Percentiles rank a stretch among this genome's conserved stretches.
phyloP scores from a whole-genome alignment of 306 rosid genomes.

The Casuarina glauca region DNA sequence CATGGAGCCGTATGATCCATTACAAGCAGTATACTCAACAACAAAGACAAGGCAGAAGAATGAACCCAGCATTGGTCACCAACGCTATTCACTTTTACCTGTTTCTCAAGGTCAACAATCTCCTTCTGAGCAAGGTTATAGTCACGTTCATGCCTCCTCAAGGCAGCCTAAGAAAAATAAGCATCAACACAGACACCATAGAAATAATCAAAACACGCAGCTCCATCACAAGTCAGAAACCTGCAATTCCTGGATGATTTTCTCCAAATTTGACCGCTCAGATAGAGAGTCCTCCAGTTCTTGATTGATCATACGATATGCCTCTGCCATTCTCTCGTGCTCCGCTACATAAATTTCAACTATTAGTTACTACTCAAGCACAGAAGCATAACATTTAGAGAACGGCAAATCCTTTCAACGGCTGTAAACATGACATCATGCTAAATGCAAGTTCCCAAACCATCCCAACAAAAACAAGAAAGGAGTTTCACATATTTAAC shows the following conservation, averaged over 20 bases:
- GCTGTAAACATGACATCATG: no score
- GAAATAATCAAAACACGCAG: neutral
- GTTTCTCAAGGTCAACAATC: conserved; percentile 73
- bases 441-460: neutral
- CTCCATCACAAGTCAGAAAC: conserved; percentile 29
- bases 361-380: conserved; percentile 8
- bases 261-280: conserved; percentile 66
- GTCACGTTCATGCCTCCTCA: conserved; percentile 79
- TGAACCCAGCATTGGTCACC: neutral
- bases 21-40: neutral
- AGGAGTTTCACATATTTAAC: neutral
- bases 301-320: conserved; percentile 75
- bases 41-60: conserved; percentile 4
- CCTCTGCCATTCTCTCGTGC: conserved; percentile 82
- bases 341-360: conserved; percentile 58
- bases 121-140: conserved; percentile 68
- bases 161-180: conserved; percentile 56
- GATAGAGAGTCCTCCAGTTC: conserved; percentile 63
- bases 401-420: neutral
- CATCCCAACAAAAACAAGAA: no score
- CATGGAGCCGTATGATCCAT: neutral
- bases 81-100: conserved; percentile 47
- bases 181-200: conserved; percentile 22
- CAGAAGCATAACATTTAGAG: no score
- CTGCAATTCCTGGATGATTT: conserved; percentile 73